Percentiles rank a stretch among this genome's conserved stretches.
Conservation (phyloP, 148 eudicot genomes). For the Nyssa sinensis region DNA sequence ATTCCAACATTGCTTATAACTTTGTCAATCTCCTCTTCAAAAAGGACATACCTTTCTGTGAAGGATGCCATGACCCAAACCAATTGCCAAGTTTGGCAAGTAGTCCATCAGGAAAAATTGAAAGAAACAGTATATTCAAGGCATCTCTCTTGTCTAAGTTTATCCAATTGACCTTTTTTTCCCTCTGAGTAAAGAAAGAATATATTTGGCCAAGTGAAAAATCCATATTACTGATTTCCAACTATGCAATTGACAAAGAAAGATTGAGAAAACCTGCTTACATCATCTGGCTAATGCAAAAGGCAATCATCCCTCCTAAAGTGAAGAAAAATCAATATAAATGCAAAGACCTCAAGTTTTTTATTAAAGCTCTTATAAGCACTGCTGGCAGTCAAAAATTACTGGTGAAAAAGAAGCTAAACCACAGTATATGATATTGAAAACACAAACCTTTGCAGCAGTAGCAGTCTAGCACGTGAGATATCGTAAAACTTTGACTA, state of each 20-base stretch:
- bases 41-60: not conserved
- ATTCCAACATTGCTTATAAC: not conserved
- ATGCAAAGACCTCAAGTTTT: not conserved
- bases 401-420: not conserved
- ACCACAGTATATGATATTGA: not conserved
- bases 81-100: not conserved
- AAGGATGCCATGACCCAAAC: not conserved
- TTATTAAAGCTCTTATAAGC: constrained; percentile 4
- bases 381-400: not conserved
- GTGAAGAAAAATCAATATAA: not conserved
- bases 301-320: no score
- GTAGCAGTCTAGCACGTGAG: no score
- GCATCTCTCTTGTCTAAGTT: no score
- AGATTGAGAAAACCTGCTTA: not conserved
- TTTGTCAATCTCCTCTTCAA: not conserved
- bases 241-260: no score
- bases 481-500: no score
- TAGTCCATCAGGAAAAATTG: not conserved
- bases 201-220: no score
- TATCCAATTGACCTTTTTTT: no score
- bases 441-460: no score
- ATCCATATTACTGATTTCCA: no score
- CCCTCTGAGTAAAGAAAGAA: no score
- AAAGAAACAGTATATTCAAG: no score
- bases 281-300: no score